Base-by-base conservation (phyloP, 2,329 filamentous ascomycete species). In the Botryotinia calthae region DNA sequence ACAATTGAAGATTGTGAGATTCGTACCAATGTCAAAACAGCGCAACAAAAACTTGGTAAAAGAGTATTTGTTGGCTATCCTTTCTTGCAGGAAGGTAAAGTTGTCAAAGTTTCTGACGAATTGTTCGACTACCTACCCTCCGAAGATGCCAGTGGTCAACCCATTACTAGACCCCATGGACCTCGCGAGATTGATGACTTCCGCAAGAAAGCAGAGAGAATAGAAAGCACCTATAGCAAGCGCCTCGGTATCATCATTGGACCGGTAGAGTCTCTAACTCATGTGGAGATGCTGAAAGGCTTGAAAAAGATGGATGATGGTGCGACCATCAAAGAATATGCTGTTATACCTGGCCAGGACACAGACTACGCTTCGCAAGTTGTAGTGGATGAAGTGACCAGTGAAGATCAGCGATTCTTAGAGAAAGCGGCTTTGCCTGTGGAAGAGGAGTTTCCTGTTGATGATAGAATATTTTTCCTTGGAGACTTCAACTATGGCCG, bases 231-330 rank as follows among this genome's bases (percentile, higher is more conserved):
- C 80, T 98, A 99, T 83, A 95, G 92, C 83, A 97, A 96, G 83
- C 90, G 95, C 63, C 87, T 99, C 68, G 97, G 93, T 63, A 94
- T 97, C 80, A 87, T 95, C 68, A 94, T 95, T 75, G 94, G 95
- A 59, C 85, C 90, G 34, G 93, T 98, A 9, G 95, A 99, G 80
- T 93, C 94, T 37, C 86, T 98, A 77, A 89, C 98, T 44, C 92
- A 97, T 76, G 94, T 99, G 54, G 93, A 98, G 77, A 96, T 97
- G 88, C 88, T 99, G 71, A 97, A 93, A 82, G 96, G 97, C 34
- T 86, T 99, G 75, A 87, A 88, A 78, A 98, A 97, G 85, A 97
- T 93, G 0, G 94, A 98, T 74, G 91, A 95, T 51, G 96, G 96
- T 62, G 93, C 95, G 18, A 92, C 94, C 4, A 84, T 98, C 78